Evolutionary conservation across 208 protist genomes (phyloP), one percentile per base, ranked within the genome.

Genomic region (Acanthamoeba lenticulata): DNA sequence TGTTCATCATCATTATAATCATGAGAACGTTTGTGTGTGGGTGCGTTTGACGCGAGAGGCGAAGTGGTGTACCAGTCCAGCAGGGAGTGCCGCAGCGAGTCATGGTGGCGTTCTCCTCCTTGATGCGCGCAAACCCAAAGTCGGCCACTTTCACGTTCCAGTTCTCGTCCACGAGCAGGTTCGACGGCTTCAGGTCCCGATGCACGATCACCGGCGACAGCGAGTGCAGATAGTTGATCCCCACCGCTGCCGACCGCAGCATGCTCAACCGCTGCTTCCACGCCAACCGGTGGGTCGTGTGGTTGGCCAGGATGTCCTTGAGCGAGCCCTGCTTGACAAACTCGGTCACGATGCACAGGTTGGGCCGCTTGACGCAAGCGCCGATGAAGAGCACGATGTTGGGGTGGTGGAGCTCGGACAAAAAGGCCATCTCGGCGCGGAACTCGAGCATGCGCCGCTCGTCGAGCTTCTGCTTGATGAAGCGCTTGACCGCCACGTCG

Each of bases 151-250:
- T 96, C 40, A 96, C 92, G 32, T 90, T 62, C 90, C 93, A 94
- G 77, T 96, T 96, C 60, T 96, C 88, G 93, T 95, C 95, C 17
- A 97, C 94, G 45, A 96, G 85, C 27, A 96, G 74, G 62, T 96
- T 96, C 24, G 90, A 92, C 72, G 94, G 90, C 57, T 96, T 97
- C 19, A 97, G 60, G 94, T 96, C 95, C 77, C 96, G 85, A 90
- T 97, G 96, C 55, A 96, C 90, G 79, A 97, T 95, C 29, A 95
- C 69, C 38, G 94, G 94, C 52, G 94, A 74, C 9, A 93, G 93
- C 90, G 81, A 81, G 69, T 97, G 96, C 38, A 97, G 72, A 83
- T 95, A 97, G 92, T 96, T 95, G 38, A 97, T 95, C 44, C 95
- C 95, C 32, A 94, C 72, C 21, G 95, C 96, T 38, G 95, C 42